These are phyloP conservation scores for Geotrichum restrictum DNA, from an alignment of 1,139 yeast genomes.

Conservation along the genomic window DNA sequence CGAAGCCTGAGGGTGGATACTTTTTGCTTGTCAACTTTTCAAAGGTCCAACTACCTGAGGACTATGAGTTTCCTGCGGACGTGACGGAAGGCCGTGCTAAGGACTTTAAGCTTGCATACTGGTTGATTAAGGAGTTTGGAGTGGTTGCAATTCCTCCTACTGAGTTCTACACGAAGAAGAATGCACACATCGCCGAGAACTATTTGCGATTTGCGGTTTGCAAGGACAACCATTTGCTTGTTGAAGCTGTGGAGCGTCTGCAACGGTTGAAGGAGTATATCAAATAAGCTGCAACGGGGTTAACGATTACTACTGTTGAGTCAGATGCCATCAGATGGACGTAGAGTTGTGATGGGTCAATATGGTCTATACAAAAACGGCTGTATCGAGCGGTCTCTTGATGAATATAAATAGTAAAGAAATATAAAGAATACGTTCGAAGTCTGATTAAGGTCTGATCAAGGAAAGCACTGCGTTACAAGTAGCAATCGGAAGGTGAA, in stretches of 20 bases:
- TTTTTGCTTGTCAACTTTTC: conserved; percentile 83
- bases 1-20: conserved; percentile 89
- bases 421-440: no score
- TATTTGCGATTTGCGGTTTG: conserved; percentile 92
- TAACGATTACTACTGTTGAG: no score
- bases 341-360: no score
- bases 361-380: no score
- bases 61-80: conserved; percentile 67
- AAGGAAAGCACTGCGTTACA: no score
- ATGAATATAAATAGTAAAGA: no score
- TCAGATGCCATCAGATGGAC: no score
- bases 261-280: conserved; percentile 62
- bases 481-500: no score
- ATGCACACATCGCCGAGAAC: conserved; percentile 73
- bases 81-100: conserved; percentile 61
- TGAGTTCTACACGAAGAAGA: conserved; percentile 73
- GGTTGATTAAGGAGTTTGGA: conserved; percentile 89
- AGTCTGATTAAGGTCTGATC: no score
- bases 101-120: conserved; percentile 84
- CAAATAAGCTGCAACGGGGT: no score
- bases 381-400: no score
- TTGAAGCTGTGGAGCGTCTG: conserved; percentile 76
- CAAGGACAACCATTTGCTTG: conserved; percentile 76
- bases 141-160: conserved; percentile 96
- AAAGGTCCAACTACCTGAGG: conserved; percentile 71